phyloP scores from a whole-genome alignment of 176 grass and related monocot genomes.

The Oryza officinalis region DNA sequence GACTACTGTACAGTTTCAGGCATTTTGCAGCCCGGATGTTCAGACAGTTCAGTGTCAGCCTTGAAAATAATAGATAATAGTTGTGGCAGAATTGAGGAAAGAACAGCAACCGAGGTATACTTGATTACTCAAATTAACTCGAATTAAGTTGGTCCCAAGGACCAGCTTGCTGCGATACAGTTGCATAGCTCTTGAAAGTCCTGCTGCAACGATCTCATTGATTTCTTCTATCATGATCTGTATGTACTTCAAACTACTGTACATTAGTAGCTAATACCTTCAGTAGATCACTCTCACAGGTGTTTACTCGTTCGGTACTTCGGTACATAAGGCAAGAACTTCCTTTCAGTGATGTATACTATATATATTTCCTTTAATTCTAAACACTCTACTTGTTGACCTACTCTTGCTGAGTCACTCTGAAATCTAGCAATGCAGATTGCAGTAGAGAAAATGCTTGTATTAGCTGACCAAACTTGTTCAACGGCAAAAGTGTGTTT shows the following conservation, averaged over 20 bases:
- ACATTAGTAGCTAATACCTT: neutral
- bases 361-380: neutral
- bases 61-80: neutral
- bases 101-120: neutral
- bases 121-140: neutral
- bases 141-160: neutral
- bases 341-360: neutral
- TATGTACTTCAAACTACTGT: neutral
- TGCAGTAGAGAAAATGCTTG: neutral
- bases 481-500: neutral
- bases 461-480: conserved; percentile 1
- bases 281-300: neutral
- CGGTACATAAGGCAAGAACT: neutral
- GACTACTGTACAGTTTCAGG: neutral
- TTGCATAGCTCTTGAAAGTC: neutral
- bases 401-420: neutral
- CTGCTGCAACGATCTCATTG: neutral
- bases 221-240: neutral
- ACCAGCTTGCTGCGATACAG: neutral
- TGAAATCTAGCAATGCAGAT: neutral
- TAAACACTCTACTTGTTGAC: neutral
- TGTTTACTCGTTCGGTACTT: too few relatives aligned
- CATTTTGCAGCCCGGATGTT: neutral
- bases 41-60: neutral
- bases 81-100: neutral